Conservation (phyloP, 768 basidiomycete genomes). For the Tulasnella sp. region DNA sequence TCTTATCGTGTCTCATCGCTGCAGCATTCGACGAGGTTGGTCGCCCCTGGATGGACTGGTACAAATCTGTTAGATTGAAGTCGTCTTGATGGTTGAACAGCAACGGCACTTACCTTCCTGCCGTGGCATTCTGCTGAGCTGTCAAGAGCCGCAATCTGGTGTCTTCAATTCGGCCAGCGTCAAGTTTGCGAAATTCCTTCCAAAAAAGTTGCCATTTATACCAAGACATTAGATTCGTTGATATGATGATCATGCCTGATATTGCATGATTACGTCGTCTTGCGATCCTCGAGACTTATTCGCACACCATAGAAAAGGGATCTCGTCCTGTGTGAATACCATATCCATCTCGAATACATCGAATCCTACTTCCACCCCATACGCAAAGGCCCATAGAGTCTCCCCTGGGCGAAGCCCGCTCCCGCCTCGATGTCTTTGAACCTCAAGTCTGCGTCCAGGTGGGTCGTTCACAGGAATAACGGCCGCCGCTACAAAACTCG, state of each 20-base stretch:
- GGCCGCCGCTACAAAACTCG: neutral
- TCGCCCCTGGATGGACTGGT: conserved; percentile 52
- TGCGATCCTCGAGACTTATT: no score
- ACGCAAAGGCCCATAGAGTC: conserved; percentile 1
- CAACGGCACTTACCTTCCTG: conserved; percentile 33
- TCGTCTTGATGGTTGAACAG: no score
- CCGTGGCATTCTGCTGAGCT: conserved; percentile 39
- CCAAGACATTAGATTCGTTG: neutral
- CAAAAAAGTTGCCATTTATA: conserved; percentile 39
- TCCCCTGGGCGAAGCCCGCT: neutral
- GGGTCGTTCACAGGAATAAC: neutral
- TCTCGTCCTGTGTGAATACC: conserved; percentile 1
- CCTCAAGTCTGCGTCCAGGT: neutral
- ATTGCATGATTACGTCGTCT: neutral
- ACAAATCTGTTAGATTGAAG: no score
- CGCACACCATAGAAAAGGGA: conserved; percentile 2
- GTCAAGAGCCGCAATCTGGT: conserved; percentile 65
- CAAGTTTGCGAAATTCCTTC: conserved; percentile 59
- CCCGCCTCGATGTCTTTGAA: neutral
- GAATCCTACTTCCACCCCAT: neutral
- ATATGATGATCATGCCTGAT: conserved; percentile 4
- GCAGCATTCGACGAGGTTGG: conserved; percentile 62
- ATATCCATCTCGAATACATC: conserved; percentile 7
- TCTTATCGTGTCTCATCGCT: conserved; percentile 44
- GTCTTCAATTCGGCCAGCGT: conserved; percentile 72